Evolutionary conservation across 192 early-diverging fungal species (phyloP).

Genomic region (Geosiphon pyriformis): DNA sequence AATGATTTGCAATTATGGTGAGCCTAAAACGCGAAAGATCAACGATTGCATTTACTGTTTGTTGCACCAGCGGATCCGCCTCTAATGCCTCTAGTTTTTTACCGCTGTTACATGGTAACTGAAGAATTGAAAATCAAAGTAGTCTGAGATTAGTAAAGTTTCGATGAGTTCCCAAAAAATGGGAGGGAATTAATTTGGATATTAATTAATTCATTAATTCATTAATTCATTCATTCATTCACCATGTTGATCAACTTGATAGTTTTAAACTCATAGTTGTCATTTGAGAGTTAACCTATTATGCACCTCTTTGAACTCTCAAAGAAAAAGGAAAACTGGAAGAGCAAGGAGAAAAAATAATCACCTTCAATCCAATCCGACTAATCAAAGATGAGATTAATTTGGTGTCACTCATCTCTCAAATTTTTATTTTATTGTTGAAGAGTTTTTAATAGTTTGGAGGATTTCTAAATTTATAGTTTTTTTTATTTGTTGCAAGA

Average conservation of each 20-base stretch:
- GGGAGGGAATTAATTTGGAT: neutral
- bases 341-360: neutral
- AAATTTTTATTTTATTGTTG: too few species aligned
- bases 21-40: constrained; percentile 75
- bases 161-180: too few species aligned
- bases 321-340: constrained; percentile 5
- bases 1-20: constrained; percentile 57
- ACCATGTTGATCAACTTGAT: too few species aligned
- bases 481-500: too few species aligned
- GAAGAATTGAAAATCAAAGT: constrained; percentile 9
- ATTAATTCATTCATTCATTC: neutral
- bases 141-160: too few species aligned
- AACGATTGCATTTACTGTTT: constrained; percentile 70
- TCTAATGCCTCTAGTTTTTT: constrained; percentile 59
- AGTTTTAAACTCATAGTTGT: too few species aligned
- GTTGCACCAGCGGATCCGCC: constrained; percentile 70
- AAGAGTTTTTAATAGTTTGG: too few species aligned
- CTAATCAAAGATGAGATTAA: constrained; percentile 40
- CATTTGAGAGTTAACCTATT: too few species aligned
- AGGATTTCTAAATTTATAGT: too few species aligned
- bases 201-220: constrained; percentile 11
- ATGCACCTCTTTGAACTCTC: neutral
- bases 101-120: constrained; percentile 75
- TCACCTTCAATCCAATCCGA: constrained; percentile 37
- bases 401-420: constrained; percentile 29